Evolutionary conservation across 345 rosid genomes (phyloP).

Genomic region (Populus pruinosa): DNA sequence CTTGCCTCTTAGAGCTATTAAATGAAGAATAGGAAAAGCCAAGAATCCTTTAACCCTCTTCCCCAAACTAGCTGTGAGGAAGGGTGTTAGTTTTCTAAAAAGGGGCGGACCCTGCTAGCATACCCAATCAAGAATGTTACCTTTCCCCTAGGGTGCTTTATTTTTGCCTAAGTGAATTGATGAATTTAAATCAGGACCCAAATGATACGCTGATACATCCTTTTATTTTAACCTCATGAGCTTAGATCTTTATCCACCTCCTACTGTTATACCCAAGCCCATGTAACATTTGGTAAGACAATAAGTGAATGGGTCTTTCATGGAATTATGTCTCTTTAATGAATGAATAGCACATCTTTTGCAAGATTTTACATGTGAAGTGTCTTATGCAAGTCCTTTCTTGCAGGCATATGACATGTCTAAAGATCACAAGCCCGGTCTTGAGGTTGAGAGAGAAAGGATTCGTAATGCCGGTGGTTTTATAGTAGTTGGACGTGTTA

Average conservation of each 20-base stretch:
- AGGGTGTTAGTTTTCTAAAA: background rate
- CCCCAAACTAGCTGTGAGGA: background rate
- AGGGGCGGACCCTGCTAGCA: background rate
- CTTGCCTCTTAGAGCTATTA: background rate
- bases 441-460: slow-evolving; percentile 85
- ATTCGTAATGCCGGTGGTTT: slow-evolving; percentile 93
- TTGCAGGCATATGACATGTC: slow-evolving; percentile 83
- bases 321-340: background rate
- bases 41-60: background rate
- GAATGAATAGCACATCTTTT: background rate
- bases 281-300: background rate
- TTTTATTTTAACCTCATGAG: background rate
- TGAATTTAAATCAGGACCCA: background rate
- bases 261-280: background rate
- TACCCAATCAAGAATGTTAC: background rate
- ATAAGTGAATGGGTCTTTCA: background rate
- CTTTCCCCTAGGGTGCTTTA: background rate
- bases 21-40: background rate
- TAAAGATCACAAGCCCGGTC: slow-evolving; percentile 96
- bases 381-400: slow-evolving; percentile 10
- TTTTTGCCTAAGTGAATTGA: background rate
- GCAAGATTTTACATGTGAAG: background rate
- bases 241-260: background rate
- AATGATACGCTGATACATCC: background rate
- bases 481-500: slow-evolving; percentile 85